Percentiles rank a stretch among this genome's conserved stretches.
These are phyloP conservation scores for Penicillium taxi DNA, from an alignment of 495 filamentous ascomycete species.

Conservation along the genomic window DNA sequence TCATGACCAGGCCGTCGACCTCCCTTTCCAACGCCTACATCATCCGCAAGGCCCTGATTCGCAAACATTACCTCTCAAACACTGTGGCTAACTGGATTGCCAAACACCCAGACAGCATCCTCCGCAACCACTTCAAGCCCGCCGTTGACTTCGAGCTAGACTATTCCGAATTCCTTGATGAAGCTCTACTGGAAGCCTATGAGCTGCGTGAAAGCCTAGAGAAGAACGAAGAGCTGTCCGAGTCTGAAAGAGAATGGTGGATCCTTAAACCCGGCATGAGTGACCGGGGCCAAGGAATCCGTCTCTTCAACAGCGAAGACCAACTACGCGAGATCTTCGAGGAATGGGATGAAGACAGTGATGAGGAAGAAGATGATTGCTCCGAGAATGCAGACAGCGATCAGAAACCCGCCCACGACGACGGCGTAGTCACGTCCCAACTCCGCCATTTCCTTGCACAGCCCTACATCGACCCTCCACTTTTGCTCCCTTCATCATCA, in stretches of 20 bases:
- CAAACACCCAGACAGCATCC: conserved; percentile 66
- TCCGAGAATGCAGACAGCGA: conserved; percentile 32
- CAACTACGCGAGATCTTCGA: conserved; percentile 80
- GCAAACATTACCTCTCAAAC: conserved; percentile 83
- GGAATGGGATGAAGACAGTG: conserved; percentile 65
- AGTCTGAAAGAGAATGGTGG: conserved; percentile 77
- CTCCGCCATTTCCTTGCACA: conserved; percentile 94
- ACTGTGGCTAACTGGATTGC: conserved; percentile 73
- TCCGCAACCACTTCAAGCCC: conserved; percentile 61
- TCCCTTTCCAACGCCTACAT: conserved; percentile 74
- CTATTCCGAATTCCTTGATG: conserved; percentile 93
- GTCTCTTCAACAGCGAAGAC: conserved; percentile 74
- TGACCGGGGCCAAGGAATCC: conserved; percentile 86
- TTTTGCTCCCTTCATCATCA: conserved; percentile 59
- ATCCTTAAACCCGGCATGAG: conserved; percentile 97
- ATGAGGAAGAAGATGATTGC: conserved; percentile 29
- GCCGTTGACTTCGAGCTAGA: conserved; percentile 84
- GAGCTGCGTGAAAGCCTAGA: conserved; percentile 71
- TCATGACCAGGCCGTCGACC: conserved; percentile 49
- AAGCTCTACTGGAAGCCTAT: conserved; percentile 80
- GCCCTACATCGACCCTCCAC: conserved; percentile 87
- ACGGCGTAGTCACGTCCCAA: conserved; percentile 71
- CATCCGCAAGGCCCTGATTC: conserved; percentile 93
- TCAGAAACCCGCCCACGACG: conserved; percentile 23
- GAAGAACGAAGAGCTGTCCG: conserved; percentile 46